Evolutionary conservation across 83 land plant species (phyloP), one percentile per base, ranked within the genome.

Genomic region (Larix sibirica): DNA sequence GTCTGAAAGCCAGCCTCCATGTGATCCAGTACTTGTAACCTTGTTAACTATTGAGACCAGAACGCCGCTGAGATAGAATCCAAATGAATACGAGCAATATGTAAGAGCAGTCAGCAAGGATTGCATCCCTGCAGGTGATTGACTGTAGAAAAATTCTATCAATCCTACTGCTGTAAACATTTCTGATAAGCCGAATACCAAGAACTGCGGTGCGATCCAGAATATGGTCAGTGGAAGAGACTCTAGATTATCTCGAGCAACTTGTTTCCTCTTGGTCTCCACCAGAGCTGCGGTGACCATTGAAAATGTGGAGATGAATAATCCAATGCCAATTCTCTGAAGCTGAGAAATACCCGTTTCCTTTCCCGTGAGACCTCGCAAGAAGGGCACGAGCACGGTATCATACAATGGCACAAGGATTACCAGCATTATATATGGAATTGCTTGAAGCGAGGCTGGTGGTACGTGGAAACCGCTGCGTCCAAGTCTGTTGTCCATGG

Each of bases 391-490:
- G 26, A 91, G 83, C 68, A 87, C 64, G 16, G 75, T 70, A 21
- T 96, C 98, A 62, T 96, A 94, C 33, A 91, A 31, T 4, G 98
- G 95, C 60, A 91, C 91, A 2, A 89, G 26, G 64, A 92, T 7
- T 67, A 94, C 63, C 66, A 93, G 87, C 33, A 86, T 81, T 4
- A 91, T 38, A 85, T 88, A 88, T 24, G 95, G 95, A 81, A 96
- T 93, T 79, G 93, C 77, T 78, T 94, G 94, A 9, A 97, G 88
- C 9, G 99, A 96, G 6, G 97, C 98, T 4, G 99, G 92, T 20
- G 99, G 99, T 79, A 96, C 84, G 47, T 68, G 24, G 84, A 96
- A 92, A 70, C 79, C 73, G 68, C 79, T 79, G 16, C 92, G 85
- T 9, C 67, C 67, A 28, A 96, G 81, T 4, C 71, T 50, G 9